Percentiles rank a stretch among this genome's conserved stretches.
Evolutionary conservation across 2,329 filamentous ascomycete genomes (phyloP).

Genomic region (Fusarium sarcochroum): DNA sequence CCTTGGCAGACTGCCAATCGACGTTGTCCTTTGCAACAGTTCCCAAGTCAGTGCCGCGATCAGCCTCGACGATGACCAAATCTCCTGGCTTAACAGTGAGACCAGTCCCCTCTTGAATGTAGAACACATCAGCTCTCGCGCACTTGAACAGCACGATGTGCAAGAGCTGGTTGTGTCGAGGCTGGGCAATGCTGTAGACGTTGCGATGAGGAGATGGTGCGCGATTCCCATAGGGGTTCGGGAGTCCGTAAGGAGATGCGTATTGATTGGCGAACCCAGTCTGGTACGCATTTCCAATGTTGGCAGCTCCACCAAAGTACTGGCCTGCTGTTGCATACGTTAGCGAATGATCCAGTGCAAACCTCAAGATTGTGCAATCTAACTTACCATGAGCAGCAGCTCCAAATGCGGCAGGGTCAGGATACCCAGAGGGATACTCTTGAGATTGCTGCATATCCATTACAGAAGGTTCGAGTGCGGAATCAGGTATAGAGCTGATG

Average conservation of each 20-base stretch:
- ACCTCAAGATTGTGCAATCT: background rate
- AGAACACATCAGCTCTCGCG: slow-evolving; percentile 94
- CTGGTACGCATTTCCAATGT: slow-evolving; percentile 46
- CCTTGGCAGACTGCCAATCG: slow-evolving; percentile 88
- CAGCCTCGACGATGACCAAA: slow-evolving; percentile 96
- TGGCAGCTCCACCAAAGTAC: slow-evolving; percentile 48
- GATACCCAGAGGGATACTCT: slow-evolving; percentile 59
- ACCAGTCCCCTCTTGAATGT: slow-evolving; percentile 95
- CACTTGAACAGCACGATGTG: slow-evolving; percentile 98
- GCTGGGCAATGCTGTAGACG: slow-evolving; percentile 73
- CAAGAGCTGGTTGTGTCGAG: slow-evolving; percentile 77
- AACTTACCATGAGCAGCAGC: slow-evolving; percentile 59
- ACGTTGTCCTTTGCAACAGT: slow-evolving; percentile 92
- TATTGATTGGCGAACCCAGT: slow-evolving; percentile 57
- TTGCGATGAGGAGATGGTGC: slow-evolving; percentile 73
- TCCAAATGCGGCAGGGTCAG: slow-evolving; percentile 56
- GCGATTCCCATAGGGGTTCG: slow-evolving; percentile 62
- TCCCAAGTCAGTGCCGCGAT: slow-evolving; percentile 94
- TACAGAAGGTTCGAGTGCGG: slow-evolving; percentile 61
- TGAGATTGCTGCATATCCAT: slow-evolving; percentile 61
- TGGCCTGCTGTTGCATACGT: slow-evolving; percentile 33
- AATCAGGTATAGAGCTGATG: slow-evolving; percentile 71
- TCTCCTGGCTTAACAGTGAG: slow-evolving; percentile 92
- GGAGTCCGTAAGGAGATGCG: slow-evolving; percentile 62
- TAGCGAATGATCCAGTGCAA: slow-evolving; percentile 5